phyloP scores from a whole-genome alignment of 208 protist genomes.

The Kentomonas sorsogonicus region DNA sequence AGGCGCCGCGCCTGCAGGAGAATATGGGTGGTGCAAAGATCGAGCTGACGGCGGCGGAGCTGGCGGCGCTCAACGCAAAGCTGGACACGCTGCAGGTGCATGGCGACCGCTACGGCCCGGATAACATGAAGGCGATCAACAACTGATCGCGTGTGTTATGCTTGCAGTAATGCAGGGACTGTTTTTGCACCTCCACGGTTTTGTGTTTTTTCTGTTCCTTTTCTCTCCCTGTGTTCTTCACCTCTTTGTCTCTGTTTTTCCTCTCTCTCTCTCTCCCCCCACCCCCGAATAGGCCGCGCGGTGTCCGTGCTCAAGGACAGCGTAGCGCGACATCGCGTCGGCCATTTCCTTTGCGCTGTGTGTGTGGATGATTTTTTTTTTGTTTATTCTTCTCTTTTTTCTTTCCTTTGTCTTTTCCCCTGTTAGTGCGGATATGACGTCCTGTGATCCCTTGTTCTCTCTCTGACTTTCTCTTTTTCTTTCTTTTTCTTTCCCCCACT shows the following conservation, averaged over 20 bases:
- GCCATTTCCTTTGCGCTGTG: not conserved
- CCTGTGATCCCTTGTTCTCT: no score
- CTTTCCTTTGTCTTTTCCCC: not conserved
- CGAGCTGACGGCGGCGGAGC: slow-evolving; percentile 15
- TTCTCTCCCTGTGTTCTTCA: no score
- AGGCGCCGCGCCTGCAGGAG: slow-evolving; percentile 19
- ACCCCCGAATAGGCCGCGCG: not conserved
- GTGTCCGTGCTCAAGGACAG: not conserved
- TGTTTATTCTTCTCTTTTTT: not conserved
- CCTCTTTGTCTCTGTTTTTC: not conserved
- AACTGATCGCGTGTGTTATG: no score
- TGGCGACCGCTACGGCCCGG: slow-evolving; percentile 18
- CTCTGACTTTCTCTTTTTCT: not conserved
- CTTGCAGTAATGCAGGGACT: not conserved
- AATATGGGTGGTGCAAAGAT: slow-evolving; percentile 14
- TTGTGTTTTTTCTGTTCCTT: not conserved
- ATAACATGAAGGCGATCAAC: not conserved
- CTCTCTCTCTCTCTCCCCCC: not conserved
- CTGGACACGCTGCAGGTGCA: slow-evolving; percentile 9
- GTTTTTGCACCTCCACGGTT: no score
- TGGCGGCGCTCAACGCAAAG: slow-evolving; percentile 16
- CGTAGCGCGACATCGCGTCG: no score
- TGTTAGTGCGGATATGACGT: no score
- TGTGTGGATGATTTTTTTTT: not conserved
- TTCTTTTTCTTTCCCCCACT: no score